phyloP scores from a whole-genome alignment of 331 rosid genomes.

The Prunus yedoensis region DNA sequence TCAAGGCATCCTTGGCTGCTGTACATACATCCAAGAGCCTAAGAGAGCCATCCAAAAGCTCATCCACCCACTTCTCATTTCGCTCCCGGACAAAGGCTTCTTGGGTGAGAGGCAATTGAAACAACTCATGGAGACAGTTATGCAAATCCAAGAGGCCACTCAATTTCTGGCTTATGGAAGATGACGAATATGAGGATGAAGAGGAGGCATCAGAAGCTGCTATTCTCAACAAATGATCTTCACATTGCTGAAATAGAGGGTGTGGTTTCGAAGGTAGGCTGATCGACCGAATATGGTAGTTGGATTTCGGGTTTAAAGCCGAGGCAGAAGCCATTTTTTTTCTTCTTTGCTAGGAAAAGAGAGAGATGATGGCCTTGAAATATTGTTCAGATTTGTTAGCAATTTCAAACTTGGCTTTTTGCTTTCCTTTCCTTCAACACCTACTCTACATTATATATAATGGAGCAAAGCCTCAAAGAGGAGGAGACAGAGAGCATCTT shows the following conservation, averaged over 20 bases:
- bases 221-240: constrained; percentile 43
- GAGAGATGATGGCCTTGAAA: background rate
- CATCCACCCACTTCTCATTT: constrained; percentile 43
- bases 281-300: constrained; percentile 49
- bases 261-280: constrained; percentile 64
- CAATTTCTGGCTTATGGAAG: constrained; percentile 42
- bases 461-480: background rate
- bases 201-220: constrained; percentile 28
- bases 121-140: constrained; percentile 45
- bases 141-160: constrained; percentile 57
- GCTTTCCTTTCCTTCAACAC: constrained; percentile 7
- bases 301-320: constrained; percentile 26
- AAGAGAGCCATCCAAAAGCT: constrained; percentile 56
- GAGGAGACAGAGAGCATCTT: constrained; percentile 34
- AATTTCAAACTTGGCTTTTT: background rate
- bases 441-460: constrained; percentile 19
- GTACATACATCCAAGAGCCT: constrained; percentile 53
- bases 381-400: background rate
- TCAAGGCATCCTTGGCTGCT: constrained; percentile 33
- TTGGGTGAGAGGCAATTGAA: constrained; percentile 48
- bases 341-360: background rate
- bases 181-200: constrained; percentile 30
- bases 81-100: constrained; percentile 46
- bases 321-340: constrained; percentile 36
- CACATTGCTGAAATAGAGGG: constrained; percentile 51